Evolutionary conservation across 2,329 filamentous ascomycete species (phyloP), one percentile per base, ranked within the genome.

Genomic region (Venturiaceae sp.): DNA sequence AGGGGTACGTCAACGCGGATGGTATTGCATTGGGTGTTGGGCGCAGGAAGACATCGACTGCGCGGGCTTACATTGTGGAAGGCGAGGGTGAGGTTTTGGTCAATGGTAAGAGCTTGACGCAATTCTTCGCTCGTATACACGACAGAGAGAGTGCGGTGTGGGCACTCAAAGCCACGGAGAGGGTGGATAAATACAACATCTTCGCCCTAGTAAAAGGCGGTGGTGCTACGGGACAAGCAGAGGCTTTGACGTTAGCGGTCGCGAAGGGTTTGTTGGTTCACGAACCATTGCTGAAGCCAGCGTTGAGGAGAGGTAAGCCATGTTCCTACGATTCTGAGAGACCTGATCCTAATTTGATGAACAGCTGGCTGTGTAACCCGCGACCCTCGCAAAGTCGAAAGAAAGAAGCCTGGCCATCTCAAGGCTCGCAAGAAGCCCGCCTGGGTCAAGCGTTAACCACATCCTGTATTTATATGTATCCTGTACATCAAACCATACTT

Each of bases 341-440:
- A 9, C 30, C 1, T 44, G 14, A 60, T 36, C 5, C 44, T 55
- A 47, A 50, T 23, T n/a, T 16, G 23, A 1, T 9, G 63, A 60
- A 59, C 72, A 99, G 94, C 92, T 71, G 95, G 95, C 63, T 91
- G 88, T 73, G 83, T 99, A 63, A 95, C 92, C 56, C 87, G 92
- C 69, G 92, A 99, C 77, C 83, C 86, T 60, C 90, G 92, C 77
- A 85, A 81, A 69, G 95, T 99, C 65, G 94, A 99, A 77, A 92
- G 94, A 73, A 99, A 99, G 86, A 97, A 99, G 83, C 84, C 90
- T 59, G 95, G 94, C 66, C 90, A 90, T 69, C 75, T 95, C 77
- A 99, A 99, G 82, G 92, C 94, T 60, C 88, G 94, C 76, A 99
- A 99, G 85, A 95, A 88, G 84, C 92, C 92, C 61, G 83, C 94